Conservation (phyloP, 2,329 filamentous ascomycete species). For the Beauveria bassiana region DNA sequence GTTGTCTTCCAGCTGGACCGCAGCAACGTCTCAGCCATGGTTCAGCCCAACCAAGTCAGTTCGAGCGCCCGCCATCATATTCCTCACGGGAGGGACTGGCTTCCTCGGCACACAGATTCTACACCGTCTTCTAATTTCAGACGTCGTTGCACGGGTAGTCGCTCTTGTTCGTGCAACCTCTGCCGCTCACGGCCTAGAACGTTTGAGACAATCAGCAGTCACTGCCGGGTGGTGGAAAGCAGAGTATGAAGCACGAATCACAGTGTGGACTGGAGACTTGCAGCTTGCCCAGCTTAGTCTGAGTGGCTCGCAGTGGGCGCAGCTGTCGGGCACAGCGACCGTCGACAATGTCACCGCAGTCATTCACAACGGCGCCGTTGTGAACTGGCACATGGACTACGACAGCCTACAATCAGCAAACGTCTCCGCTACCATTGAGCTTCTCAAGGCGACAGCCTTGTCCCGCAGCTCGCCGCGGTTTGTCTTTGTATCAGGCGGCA, state of each 20-base stretch:
- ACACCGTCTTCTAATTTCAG: background rate
- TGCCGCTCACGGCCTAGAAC: constrained; percentile 8
- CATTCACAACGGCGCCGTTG: constrained; percentile 75
- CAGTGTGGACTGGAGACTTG: constrained; percentile 63
- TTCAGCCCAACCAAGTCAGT: background rate
- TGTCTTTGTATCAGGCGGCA: constrained; percentile 19
- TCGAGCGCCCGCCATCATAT: background rate
- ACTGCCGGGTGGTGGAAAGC: constrained; percentile 16
- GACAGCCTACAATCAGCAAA: constrained; percentile 63
- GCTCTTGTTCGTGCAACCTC: constrained; percentile 12
- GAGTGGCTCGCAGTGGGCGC: constrained; percentile 53
- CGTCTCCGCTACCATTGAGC: constrained; percentile 37
- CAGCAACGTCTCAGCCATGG: background rate
- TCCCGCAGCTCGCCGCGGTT: constrained; percentile 15
- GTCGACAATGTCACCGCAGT: constrained; percentile 57
- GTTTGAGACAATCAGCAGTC: constrained; percentile 11
- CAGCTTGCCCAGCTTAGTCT: constrained; percentile 64
- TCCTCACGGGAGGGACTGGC: constrained; percentile 14
- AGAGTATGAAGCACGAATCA: constrained; percentile 34
- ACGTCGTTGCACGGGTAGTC: background rate
- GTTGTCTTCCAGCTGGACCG: background rate
- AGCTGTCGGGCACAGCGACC: constrained; percentile 32
- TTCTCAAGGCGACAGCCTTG: constrained; percentile 13
- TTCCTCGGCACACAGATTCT: constrained; percentile 14
- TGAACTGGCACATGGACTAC: constrained; percentile 78